Evolutionary conservation across 1,284 basidiomycete species (phyloP).

Genomic region (Takashimella koratensis): DNA sequence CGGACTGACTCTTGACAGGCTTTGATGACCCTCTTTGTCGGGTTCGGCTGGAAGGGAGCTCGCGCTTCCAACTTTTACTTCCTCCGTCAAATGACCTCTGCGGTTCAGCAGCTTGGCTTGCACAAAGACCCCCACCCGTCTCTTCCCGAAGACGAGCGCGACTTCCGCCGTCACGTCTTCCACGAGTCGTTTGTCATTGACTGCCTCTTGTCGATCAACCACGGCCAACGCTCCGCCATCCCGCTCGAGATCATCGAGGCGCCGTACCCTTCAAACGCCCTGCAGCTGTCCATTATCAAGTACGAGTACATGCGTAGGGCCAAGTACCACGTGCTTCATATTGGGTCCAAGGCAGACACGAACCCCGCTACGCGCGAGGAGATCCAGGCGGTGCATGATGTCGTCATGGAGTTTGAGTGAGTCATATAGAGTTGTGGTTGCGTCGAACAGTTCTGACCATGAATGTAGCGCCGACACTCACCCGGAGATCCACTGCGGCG

Average conservation of each 20-base stretch:
- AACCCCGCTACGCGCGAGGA: constrained; percentile 26
- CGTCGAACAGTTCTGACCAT: constrained; percentile 12
- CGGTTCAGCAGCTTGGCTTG: constrained; percentile 38
- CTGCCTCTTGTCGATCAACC: constrained; percentile 38
- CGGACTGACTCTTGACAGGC: constrained; percentile 7
- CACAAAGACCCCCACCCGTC: constrained; percentile 42
- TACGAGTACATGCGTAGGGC: constrained; percentile 39
- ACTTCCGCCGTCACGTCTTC: constrained; percentile 41
- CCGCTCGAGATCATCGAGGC: constrained; percentile 38
- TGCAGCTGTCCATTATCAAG: constrained; percentile 18
- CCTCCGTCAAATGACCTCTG: constrained; percentile 40
- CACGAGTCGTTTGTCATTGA: constrained; percentile 39
- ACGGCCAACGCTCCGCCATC: constrained; percentile 37
- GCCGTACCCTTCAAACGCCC: constrained; percentile 22
- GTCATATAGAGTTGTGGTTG: constrained; percentile 7
- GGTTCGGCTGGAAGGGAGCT: constrained; percentile 40
- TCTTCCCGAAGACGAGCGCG: constrained; percentile 31
- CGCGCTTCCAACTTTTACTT: constrained; percentile 41
- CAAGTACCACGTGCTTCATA: constrained; percentile 31
- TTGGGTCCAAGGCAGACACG: constrained; percentile 36
- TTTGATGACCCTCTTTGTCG: constrained; percentile 37
- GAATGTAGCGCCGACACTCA: constrained; percentile 12
- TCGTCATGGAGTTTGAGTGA: constrained; percentile 26
- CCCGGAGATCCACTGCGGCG: constrained; percentile 31
- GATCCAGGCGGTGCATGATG: constrained; percentile 23